Base-by-base conservation (phyloP, 768 basidiomycete genomes). In the Trametes maxima region DNA sequence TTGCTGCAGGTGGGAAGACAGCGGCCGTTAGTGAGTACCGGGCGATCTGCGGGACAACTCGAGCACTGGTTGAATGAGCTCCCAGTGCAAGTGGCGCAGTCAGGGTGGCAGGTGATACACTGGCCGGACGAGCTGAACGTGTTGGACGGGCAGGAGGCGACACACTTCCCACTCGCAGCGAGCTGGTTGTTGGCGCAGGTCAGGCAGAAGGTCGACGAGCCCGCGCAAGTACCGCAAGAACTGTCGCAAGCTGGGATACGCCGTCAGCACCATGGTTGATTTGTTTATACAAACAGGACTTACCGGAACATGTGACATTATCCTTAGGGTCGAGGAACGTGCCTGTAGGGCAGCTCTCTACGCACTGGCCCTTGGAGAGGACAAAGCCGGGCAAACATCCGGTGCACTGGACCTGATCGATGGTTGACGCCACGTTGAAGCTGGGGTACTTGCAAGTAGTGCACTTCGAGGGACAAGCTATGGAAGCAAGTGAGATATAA, bases 81-180 rank as follows among this genome's bases (percentile, higher is more conserved):
- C n/a, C 92, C 92, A 22, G 85, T 85, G 74, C 94, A 96, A 1
- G 88, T 86, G 16, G 84, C 85, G 68, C 94, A 96, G 70, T 95
- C 94, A 0, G 92, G 85, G 61, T 95, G 93, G 72, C 94, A 96
- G 5, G 86, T 67, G 56, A 85, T 69, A 75, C 94, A 95, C 25
- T 82, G 74, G 22, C 85, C 83, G 33, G 84, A 80, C 12, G 89
- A 82, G 54, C 79, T 75, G 75, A 94, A 88, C 1, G 86, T 83
- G 60, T 84, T 85, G 40, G 86, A 80, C 0, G 94, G 91, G 69
- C 93, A 95, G 5, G 84, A 81, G 17, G 83, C 76, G 47, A 90
- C 83, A 69, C 94, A 96, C 72, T 85, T 83, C 12, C 94, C 94
- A 33, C 76, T 74, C 13, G 85, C 84, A 24, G 90, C 90, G 19